Base-by-base conservation (phyloP, 495 filamentous ascomycete species). In the Penicillium cosmopolitanum region DNA sequence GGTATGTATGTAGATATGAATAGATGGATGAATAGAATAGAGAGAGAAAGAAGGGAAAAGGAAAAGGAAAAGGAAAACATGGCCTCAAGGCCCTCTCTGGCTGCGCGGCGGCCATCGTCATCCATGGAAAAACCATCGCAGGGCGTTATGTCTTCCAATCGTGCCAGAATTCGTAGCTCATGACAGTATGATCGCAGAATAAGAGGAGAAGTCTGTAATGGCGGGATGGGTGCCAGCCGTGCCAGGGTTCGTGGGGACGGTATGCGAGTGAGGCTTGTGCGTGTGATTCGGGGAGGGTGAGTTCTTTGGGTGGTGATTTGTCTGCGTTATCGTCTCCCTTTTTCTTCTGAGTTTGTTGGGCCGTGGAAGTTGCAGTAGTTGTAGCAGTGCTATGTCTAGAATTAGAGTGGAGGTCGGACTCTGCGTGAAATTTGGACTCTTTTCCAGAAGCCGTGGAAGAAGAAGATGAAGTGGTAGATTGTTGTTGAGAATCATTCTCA, bases 91-190 rank as follows among this genome's bases (percentile, higher is more conserved):
- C 25, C 8, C 28, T 31, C 28, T 31, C n/a, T n/a, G n/a, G n/a
- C n/a, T n/a, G n/a, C n/a, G n/a, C n/a, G n/a, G n/a, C n/a, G n/a
- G n/a, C n/a, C n/a, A 23, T 23, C 11, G 36, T 2, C 10, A 13
- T 38, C 15, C 36, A n/a, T 38, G 11, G 36, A n/a, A 38, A 38
- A 5, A 5, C 10, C 11, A 15, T 44, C 2, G 5, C 42, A 3
- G 15, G 36, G 42, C 4, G 5, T 18, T 44, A 44, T 7, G n/a
- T 8, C 23, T 61, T 67, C 77, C 73, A 77, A 15, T 73, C 69
- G 44, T 78, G 77, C 78, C 78, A 80, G 53, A 97, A 74, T 66
- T 96, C 90, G 73, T 97, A 98, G 66, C 83, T 90, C 69, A 96
- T 73, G 15, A 97, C 82, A 0, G 84, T 85, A 60, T 91, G 87